These are phyloP conservation scores for Noccaea caerulescens DNA, from an alignment of 345 rosid species.

Conservation along the genomic window DNA sequence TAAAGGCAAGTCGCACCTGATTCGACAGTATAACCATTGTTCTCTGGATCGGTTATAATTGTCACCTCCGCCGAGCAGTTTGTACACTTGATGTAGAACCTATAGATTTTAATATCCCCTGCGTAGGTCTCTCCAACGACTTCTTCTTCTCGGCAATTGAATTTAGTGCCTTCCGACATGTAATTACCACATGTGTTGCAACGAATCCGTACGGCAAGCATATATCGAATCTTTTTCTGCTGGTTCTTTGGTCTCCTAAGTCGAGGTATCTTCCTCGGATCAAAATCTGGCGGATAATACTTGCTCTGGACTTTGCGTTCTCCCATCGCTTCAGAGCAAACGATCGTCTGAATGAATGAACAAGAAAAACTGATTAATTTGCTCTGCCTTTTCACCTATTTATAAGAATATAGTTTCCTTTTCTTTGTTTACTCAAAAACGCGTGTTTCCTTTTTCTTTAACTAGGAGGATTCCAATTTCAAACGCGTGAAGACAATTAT, in stretches of 20 bases:
- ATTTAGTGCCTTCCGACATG: conserved; percentile 81
- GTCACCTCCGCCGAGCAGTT: conserved; percentile 70
- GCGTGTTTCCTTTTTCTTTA: too few species aligned
- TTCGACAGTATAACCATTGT: conserved; percentile 67
- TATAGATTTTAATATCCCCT: conserved; percentile 47
- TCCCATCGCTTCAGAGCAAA: conserved; percentile 54
- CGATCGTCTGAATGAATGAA: neutral
- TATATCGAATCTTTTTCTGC: conserved; percentile 81
- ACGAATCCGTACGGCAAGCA: conserved; percentile 78
- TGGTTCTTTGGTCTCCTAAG: conserved; percentile 9
- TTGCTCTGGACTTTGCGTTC: conserved; percentile 79
- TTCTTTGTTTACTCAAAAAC: too few species aligned
- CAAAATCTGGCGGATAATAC: conserved; percentile 77
- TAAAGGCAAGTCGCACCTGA: conserved; percentile 58
- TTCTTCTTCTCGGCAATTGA: conserved; percentile 76
- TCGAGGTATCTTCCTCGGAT: conserved; percentile 73
- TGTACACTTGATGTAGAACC: conserved; percentile 86
- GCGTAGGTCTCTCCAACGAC: conserved; percentile 53
- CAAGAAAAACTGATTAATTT: neutral
- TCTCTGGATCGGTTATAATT: conserved; percentile 74
- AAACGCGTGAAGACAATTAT: too few species aligned
- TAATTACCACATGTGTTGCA: conserved; percentile 78
- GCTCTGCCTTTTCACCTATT: neutral
- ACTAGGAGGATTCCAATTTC: too few species aligned
- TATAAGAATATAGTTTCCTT: neutral